Evolutionary conservation across 2,329 filamentous ascomycete genomes (phyloP).

Genomic region (Xylaria hypoxylon): DNA sequence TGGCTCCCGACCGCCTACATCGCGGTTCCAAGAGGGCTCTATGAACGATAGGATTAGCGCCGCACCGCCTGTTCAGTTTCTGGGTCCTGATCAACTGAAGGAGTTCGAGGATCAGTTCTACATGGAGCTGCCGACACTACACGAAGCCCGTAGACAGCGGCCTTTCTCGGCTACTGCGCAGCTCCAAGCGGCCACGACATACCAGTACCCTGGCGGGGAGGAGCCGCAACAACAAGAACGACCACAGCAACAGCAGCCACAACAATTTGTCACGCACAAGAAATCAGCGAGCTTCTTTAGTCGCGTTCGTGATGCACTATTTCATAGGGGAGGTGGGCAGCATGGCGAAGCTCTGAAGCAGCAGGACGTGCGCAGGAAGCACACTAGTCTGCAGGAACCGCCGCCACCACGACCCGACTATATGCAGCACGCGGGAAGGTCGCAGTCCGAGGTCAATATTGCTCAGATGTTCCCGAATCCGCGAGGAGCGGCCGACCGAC

Average conservation of each 20-base stretch:
- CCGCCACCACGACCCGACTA: constrained; percentile 38
- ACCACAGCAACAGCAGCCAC: constrained; percentile 19
- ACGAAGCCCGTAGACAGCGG: constrained; percentile 34
- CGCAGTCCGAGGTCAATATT: constrained; percentile 45
- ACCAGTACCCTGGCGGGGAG: constrained; percentile 4
- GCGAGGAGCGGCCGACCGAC: constrained; percentile 44
- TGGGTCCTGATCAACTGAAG: constrained; percentile 55
- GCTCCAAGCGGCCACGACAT: constrained; percentile 33
- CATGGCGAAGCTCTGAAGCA: constrained; percentile 32
- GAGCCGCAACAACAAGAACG: constrained; percentile 10
- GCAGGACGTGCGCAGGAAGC: constrained; percentile 45
- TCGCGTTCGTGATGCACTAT: constrained; percentile 49
- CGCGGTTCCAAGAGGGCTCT: constrained; percentile 79
- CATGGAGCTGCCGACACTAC: constrained; percentile 8
- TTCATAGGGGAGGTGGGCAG: constrained; percentile 34
- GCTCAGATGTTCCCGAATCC: constrained; percentile 38
- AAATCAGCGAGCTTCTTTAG: constrained; percentile 50
- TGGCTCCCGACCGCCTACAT: constrained; percentile 47
- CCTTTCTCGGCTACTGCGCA: constrained; percentile 43
- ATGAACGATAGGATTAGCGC: constrained; percentile 85
- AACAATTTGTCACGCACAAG: constrained; percentile 43
- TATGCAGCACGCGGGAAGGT: constrained; percentile 39
- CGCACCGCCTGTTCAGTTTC: constrained; percentile 75
- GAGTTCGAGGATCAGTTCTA: constrained; percentile 51
- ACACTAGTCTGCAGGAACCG: constrained; percentile 49